phyloP scores from a whole-genome alignment of 192 early-diverging fungal genomes.

The Coemansia sp. region DNA sequence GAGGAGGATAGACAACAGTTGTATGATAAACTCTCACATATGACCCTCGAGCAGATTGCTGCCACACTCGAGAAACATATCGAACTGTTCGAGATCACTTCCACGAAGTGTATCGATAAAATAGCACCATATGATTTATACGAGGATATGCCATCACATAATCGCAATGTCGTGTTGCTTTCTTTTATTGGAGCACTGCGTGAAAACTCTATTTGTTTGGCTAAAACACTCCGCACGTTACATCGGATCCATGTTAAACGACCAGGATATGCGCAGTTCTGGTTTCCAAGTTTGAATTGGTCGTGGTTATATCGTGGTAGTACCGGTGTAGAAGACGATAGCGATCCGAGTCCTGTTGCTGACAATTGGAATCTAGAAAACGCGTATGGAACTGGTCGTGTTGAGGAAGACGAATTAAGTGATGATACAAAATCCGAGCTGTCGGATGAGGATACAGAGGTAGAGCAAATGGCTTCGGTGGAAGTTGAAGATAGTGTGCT shows the following conservation, averaged over 20 bases:
- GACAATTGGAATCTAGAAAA: slow-evolving; percentile 35
- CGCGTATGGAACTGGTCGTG: slow-evolving; percentile 11
- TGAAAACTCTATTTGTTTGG: slow-evolving; percentile 34
- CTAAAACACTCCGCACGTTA: slow-evolving; percentile 20
- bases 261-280: slow-evolving; percentile 21
- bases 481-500: not conserved
- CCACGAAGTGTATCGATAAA: slow-evolving; percentile 18
- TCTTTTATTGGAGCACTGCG: slow-evolving; percentile 43
- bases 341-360: slow-evolving; percentile 12
- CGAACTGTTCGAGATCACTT: slow-evolving; percentile 22
- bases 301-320: slow-evolving; percentile 31
- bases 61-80: slow-evolving; percentile 19
- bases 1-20: slow-evolving; percentile 2
- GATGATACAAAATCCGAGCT: slow-evolving; percentile 1
- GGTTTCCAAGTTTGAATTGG: slow-evolving; percentile 39
- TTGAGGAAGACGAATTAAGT: slow-evolving; percentile 5
- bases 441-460: not conserved
- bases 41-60: slow-evolving; percentile 30
- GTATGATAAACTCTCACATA: slow-evolving; percentile 4
- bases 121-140: slow-evolving; percentile 24
- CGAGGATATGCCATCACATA: slow-evolving; percentile 14
- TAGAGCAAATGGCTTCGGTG: not conserved
- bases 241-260: slow-evolving; percentile 18
- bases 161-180: slow-evolving; percentile 29
- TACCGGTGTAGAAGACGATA: slow-evolving; percentile 20